Evolutionary conservation across 2,329 filamentous ascomycete genomes (phyloP), one percentile per base, ranked within the genome.

Genomic region (Paracoccidioides lutzii): DNA sequence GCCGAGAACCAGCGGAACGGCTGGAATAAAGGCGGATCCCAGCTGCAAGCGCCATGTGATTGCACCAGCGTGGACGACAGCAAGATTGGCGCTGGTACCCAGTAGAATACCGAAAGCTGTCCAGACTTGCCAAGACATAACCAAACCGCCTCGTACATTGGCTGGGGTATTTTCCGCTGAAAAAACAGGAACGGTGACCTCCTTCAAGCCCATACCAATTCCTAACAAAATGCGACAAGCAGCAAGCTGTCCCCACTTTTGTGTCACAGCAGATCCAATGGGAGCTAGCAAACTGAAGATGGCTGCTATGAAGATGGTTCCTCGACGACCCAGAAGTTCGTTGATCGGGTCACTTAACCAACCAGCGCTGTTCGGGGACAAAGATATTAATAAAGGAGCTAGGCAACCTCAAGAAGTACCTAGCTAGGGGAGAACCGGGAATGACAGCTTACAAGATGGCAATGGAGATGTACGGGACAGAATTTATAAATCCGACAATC

Each of bases 281-380:
- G 85, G 81, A 1, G 85, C 77, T 65, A 85, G 77, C 38, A 88
- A 72, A 64, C 79, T 84, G 65, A 86, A 83, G 61, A 83, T 70
- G 8, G 79, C 80, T 5, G 78, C 77, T 45, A 83, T 66, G 65
- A 85, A 85, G 59, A 87, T 86, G 46, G 80, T 78, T 9, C 82
- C 81, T 54, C 82, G 78, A 42, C 83, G 81, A 35, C 81, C 82
- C 28, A 82, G 60, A 7, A 70, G 67, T 32, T 79, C 71, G 62
- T 86, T 86, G 14, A 81, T 62, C 0, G 82, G 81, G 59, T 87
- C 84, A 1, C 82, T 83, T 9, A 85, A 68, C 83, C 83, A 86
- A 64, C 81, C 83, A 6, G 81, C 81, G 60, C 75, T 76, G 49
- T 12, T 80, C 77, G 1, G 81, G 78, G 74, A 3, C 73, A 73